Conservation (phyloP, 148 eudicot genomes). For the Vaccinium darrowii region DNA sequence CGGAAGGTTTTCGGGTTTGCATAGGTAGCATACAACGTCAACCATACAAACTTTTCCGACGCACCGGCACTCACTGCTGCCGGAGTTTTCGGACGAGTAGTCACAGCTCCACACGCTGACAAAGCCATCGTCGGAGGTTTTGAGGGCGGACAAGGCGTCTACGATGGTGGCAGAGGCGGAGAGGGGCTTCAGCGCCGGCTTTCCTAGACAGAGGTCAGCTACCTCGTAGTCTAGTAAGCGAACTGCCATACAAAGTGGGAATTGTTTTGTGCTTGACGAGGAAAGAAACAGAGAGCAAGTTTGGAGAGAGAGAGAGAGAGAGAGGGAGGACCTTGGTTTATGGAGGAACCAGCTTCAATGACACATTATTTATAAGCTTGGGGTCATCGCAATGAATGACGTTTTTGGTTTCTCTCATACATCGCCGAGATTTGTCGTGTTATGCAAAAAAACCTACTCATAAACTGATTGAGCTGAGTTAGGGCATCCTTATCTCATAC, state of each 20-base stretch:
- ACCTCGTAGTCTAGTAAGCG: constrained; percentile 48
- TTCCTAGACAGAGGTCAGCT: constrained; percentile 88
- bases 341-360: background rate
- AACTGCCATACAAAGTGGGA: constrained; percentile 67
- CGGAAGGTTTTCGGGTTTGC: constrained; percentile 41
- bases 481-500: too few species aligned
- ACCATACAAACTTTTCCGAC: constrained; percentile 75
- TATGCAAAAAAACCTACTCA: background rate
- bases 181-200: constrained; percentile 68
- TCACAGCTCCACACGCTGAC: constrained; percentile 69
- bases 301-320: too few species aligned
- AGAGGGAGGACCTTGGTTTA: too few species aligned
- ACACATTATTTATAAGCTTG: background rate
- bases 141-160: constrained; percentile 61
- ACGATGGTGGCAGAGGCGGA: constrained; percentile 50
- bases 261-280: background rate
- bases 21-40: constrained; percentile 65
- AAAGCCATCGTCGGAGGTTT: constrained; percentile 44
- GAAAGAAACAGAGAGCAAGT: too few species aligned
- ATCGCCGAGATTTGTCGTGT: background rate
- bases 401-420: background rate
- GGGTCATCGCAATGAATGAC: background rate
- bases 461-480: too few species aligned
- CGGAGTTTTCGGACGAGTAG: background rate
- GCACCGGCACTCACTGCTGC: constrained; percentile 35